Conservation (phyloP, 2,329 filamentous ascomycete species). For the Tolypocladium ovalisporum region DNA sequence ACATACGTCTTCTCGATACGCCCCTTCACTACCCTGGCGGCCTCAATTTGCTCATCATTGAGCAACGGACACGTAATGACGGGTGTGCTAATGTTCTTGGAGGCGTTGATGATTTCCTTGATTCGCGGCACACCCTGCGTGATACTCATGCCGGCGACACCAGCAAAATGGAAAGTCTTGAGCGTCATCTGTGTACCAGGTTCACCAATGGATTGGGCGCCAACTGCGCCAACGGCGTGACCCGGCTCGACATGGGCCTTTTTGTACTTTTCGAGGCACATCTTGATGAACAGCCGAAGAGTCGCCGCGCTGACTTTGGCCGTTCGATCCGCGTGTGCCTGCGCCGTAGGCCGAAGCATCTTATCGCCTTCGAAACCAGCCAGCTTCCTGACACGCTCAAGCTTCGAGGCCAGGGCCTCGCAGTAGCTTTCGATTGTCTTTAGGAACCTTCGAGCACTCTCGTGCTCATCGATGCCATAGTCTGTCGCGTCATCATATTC, state of each 20-base stretch:
- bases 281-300: conserved; percentile 62
- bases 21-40: conserved; percentile 83
- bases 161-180: conserved; percentile 99
- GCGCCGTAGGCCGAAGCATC: conserved; percentile 11
- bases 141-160: conserved; percentile 98
- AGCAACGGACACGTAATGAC: conserved; percentile 81
- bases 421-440: conserved; percentile 68
- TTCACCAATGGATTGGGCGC: conserved; percentile 95
- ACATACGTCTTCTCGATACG: conserved; percentile 93
- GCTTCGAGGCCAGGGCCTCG: conserved; percentile 45
- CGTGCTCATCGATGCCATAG: conserved; percentile 63
- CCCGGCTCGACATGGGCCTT: conserved; percentile 88
- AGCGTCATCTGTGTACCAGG: conserved; percentile 98
- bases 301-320: conserved; percentile 74
- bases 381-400: conserved; percentile 41
- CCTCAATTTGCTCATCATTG: conserved; percentile 62
- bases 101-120: conserved; percentile 99
- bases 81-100: conserved; percentile 84
- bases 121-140: conserved; percentile 99
- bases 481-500: conserved; percentile 61
- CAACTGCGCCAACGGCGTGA: conserved; percentile 90
- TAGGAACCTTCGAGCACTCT: conserved; percentile 75
- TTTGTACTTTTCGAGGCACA: conserved; percentile 84
- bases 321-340: conserved; percentile 53
- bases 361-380: conserved; percentile 34